A percentile compares a stretch with the other conserved stretches of the same genome.
Conservation (phyloP, 1,139 yeast genomes). For the Blastobotrys petasosporus region DNA sequence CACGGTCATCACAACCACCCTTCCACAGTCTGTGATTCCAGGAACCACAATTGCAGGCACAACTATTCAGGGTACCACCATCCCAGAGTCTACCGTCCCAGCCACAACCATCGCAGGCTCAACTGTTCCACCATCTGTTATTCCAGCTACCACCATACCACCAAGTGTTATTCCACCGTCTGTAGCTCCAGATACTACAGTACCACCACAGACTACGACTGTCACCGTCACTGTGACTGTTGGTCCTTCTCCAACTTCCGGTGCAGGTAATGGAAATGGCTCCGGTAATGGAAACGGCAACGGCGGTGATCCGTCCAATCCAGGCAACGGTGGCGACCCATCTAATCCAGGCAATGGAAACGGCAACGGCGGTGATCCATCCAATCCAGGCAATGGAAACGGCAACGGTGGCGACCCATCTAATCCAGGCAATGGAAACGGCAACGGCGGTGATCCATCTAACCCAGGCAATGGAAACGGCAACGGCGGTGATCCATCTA, state of each 20-base stretch:
- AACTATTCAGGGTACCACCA: conserved; percentile 7
- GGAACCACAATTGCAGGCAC: conserved; percentile 4
- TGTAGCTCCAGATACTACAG: background rate
- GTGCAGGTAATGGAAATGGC: no score
- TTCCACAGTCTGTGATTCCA: conserved; percentile 15
- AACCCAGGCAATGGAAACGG: conserved; percentile 1
- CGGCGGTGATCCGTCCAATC: no score
- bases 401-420: background rate
- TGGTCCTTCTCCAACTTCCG: no score
- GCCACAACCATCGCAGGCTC: conserved; percentile 5
- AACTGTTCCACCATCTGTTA: conserved; percentile 15
- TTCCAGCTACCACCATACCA: conserved; percentile 16
- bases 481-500: no score
- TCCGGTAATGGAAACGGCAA: no score
- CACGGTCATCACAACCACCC: conserved; percentile 6
- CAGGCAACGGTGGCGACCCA: background rate
- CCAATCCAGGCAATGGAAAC: conserved; percentile 4
- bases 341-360: background rate
- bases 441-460: background rate
- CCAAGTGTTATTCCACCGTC: background rate
- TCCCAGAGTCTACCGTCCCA: conserved; percentile 3
- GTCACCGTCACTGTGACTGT: background rate
- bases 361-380: conserved; percentile 1
- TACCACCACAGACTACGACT: background rate
- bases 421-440: background rate